Percentiles rank a stretch among this genome's conserved stretches.
Evolutionary conservation across 1,284 basidiomycete species (phyloP).

Genomic region (Puccinia polysora): DNA sequence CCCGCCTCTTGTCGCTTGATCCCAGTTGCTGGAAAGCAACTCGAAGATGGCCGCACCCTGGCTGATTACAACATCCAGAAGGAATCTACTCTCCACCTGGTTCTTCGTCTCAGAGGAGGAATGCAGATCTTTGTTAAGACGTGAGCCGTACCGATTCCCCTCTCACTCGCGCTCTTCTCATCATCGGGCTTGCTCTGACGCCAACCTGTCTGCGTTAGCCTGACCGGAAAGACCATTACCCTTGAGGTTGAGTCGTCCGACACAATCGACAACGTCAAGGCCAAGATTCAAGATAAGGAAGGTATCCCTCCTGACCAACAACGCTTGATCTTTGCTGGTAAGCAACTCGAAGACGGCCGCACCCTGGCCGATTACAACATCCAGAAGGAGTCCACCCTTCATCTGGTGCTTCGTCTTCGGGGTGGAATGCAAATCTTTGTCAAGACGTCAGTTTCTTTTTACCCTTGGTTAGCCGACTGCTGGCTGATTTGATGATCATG

Average conservation of each 20-base stretch:
- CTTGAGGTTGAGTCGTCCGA: slow-evolving; percentile 80
- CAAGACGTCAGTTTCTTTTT: slow-evolving; percentile 63
- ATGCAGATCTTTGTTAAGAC: slow-evolving; percentile 77
- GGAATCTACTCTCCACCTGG: slow-evolving; percentile 91
- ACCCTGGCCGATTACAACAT: slow-evolving; percentile 5
- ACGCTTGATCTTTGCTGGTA: slow-evolving; percentile 69
- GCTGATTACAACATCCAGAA: slow-evolving; percentile 92
- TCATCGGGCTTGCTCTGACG: background rate
- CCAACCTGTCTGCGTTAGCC: too few species aligned
- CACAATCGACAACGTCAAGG: slow-evolving; percentile 76
- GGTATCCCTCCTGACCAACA: slow-evolving; percentile 65
- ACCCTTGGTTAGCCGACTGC: too few species aligned
- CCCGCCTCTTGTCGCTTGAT: slow-evolving; percentile 86
- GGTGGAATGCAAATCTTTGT: slow-evolving; percentile 81
- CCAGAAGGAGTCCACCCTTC: too few species aligned
- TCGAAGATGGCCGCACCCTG: slow-evolving; percentile 53
- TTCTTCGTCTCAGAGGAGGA: slow-evolving; percentile 76
- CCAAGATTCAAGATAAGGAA: slow-evolving; percentile 61
- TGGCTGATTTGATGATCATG: background rate
- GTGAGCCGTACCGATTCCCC: slow-evolving; percentile 54
- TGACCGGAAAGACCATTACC: slow-evolving; percentile 98
- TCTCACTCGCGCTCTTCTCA: background rate
- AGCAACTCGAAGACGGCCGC: slow-evolving; percentile 62
- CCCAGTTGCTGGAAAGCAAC: slow-evolving; percentile 59
- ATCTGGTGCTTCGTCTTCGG: slow-evolving; percentile 80